Evolutionary conservation across 768 basidiomycete genomes (phyloP).

Genomic region (Termitomyces sp.): DNA sequence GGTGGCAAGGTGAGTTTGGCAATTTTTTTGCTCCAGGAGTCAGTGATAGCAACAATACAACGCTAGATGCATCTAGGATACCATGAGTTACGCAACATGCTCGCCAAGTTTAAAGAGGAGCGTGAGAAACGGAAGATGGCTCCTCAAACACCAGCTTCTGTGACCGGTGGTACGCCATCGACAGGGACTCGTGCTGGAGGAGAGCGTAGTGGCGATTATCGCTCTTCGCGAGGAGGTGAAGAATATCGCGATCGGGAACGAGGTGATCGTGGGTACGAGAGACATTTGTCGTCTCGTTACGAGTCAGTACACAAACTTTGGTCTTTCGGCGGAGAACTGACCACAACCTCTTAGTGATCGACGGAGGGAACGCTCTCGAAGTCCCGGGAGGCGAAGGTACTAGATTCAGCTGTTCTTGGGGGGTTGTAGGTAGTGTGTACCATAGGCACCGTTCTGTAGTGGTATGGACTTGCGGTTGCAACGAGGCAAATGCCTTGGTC

Average conservation of each 20-base stretch:
- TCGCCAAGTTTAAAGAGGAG: conserved; percentile 86
- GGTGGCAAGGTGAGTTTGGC: conserved; percentile 83
- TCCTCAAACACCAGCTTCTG: conserved; percentile 36
- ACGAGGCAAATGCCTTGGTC: conserved; percentile 10
- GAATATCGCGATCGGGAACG: conserved; percentile 63
- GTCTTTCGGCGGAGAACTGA: conserved; percentile 20
- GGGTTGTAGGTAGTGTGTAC: neutral
- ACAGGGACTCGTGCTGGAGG: conserved; percentile 35
- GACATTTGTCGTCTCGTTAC: conserved; percentile 65
- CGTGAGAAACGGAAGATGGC: conserved; percentile 74
- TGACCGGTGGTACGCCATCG: conserved; percentile 27
- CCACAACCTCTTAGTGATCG: conserved; percentile 46
- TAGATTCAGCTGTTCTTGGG: conserved; percentile 24
- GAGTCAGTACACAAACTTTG: conserved; percentile 48
- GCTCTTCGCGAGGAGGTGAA: conserved; percentile 56
- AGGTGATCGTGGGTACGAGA: conserved; percentile 61
- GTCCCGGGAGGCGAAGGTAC: conserved; percentile 61
- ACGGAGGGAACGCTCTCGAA: conserved; percentile 69
- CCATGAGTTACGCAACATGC: conserved; percentile 94
- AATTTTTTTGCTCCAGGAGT: conserved; percentile 16
- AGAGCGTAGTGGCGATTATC: conserved; percentile 42
- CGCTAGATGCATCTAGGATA: conserved; percentile 97
- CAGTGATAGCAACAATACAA: conserved; percentile 18
- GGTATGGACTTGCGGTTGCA: conserved; percentile 5
- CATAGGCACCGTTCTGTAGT: conserved; percentile 9